These are phyloP conservation scores for Pseudocercospora vitis DNA, from an alignment of 2,329 filamentous ascomycete species.

Conservation along the genomic window DNA sequence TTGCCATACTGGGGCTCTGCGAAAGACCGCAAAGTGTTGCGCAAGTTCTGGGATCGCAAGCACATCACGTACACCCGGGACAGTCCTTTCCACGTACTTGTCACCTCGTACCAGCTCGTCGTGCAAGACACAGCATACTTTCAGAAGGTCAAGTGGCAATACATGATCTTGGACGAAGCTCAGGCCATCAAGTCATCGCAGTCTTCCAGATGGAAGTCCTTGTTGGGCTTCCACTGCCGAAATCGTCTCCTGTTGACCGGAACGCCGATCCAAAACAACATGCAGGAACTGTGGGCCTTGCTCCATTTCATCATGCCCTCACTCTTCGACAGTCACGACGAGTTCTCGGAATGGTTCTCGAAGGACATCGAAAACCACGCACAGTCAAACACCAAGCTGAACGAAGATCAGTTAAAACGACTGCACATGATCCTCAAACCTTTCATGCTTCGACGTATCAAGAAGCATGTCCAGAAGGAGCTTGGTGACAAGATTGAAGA, in stretches of 20 bases:
- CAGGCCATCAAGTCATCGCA: slow-evolving; percentile 98
- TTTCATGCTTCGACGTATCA: slow-evolving; percentile 98
- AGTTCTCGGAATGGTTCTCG: slow-evolving; percentile 92
- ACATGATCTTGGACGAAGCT: slow-evolving; percentile 99
- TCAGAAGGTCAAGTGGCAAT: slow-evolving; percentile 99
- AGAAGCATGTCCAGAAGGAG: slow-evolving; percentile 99
- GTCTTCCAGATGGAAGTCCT: slow-evolving; percentile 94
- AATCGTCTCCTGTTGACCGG: slow-evolving; percentile 92
- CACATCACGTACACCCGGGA: slow-evolving; percentile 93
- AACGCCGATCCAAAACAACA: slow-evolving; percentile 99
- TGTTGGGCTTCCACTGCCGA: slow-evolving; percentile 90
- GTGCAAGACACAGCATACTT: slow-evolving; percentile 96
- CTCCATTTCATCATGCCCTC: slow-evolving; percentile 99
- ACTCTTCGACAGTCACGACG: slow-evolving; percentile 89
- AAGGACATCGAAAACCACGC: slow-evolving; percentile 98
- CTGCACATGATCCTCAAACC: slow-evolving; percentile 99
- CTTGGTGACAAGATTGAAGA: slow-evolving; percentile 97
- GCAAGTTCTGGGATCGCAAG: slow-evolving; percentile 99
- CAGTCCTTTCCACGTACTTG: slow-evolving; percentile 89
- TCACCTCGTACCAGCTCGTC: slow-evolving; percentile 96
- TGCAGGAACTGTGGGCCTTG: slow-evolving; percentile 97
- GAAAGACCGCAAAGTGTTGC: slow-evolving; percentile 88
- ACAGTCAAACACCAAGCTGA: slow-evolving; percentile 98
- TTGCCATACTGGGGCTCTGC: slow-evolving; percentile 97
- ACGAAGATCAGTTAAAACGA: slow-evolving; percentile 94